Evolutionary conservation across 768 basidiomycete genomes (phyloP).

Genomic region (Termitomyces bulborhizus): DNA sequence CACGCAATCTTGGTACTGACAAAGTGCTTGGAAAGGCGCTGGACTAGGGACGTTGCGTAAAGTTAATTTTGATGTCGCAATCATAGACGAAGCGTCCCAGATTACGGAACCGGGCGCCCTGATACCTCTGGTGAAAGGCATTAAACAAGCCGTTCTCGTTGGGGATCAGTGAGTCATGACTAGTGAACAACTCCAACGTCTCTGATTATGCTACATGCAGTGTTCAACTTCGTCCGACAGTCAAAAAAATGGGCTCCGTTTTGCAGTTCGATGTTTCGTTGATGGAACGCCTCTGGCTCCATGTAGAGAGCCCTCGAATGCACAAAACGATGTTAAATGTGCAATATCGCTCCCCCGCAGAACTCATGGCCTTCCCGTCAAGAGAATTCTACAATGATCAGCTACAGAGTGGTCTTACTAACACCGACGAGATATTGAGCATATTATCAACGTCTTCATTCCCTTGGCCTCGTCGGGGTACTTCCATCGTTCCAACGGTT

Average conservation of each 20-base stretch:
- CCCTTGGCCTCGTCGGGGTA: constrained; percentile 47
- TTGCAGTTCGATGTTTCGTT: constrained; percentile 57
- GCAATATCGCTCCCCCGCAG: constrained; percentile 59
- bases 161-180: constrained; percentile 57
- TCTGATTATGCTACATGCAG: constrained; percentile 23
- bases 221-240: constrained; percentile 63
- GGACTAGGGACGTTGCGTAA: constrained; percentile 54
- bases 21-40: constrained; percentile 28
- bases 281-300: constrained; percentile 52
- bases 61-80: constrained; percentile 49
- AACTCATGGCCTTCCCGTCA: constrained; percentile 57
- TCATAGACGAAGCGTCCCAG: constrained; percentile 70
- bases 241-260: constrained; percentile 49
- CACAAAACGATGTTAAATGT: constrained; percentile 61
- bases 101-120: constrained; percentile 61
- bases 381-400: constrained; percentile 54
- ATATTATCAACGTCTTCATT: constrained; percentile 37
- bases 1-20: background rate
- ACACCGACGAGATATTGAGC: constrained; percentile 28
- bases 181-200: background rate
- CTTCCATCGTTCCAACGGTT: constrained; percentile 39
- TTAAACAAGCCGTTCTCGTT: constrained; percentile 50
- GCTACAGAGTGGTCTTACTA: constrained; percentile 39
- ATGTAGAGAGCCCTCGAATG: constrained; percentile 27
- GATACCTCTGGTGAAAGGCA: constrained; percentile 64